These are phyloP conservation scores for Parafenestella ontariensis DNA, from an alignment of 2,329 filamentous ascomycete species.

Conservation along the genomic window DNA sequence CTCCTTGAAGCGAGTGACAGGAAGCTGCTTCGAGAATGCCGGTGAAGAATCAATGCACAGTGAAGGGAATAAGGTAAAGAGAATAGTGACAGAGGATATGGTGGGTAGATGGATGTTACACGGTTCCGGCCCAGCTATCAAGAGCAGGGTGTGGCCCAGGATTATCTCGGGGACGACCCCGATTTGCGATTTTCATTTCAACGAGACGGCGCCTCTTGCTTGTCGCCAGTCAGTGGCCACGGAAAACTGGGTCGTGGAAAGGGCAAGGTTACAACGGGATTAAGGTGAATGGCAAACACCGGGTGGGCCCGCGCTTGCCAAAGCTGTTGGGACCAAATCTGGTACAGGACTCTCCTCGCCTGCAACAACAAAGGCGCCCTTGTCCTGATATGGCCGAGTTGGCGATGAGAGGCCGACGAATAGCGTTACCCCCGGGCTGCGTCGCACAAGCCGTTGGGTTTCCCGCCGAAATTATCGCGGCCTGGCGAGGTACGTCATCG, in stretches of 20 bases:
- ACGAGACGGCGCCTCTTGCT: conserved; percentile 10
- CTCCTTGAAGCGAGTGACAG: conserved; percentile 6
- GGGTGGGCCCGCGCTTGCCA: conserved; percentile 8
- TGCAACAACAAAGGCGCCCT: neutral
- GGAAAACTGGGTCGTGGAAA: conserved; percentile 26
- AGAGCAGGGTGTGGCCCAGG: conserved; percentile 13
- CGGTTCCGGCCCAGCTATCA: conserved; percentile 20
- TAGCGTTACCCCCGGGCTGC: neutral
- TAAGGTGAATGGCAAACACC: conserved; percentile 17
- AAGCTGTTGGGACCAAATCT: conserved; percentile 13
- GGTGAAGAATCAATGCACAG: neutral
- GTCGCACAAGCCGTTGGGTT: neutral
- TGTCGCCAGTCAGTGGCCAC: conserved; percentile 15
- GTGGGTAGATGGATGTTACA: neutral
- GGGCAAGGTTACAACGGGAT: conserved; percentile 15
- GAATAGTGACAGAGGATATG: neutral
- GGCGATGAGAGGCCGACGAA: neutral
- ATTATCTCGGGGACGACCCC: conserved; percentile 25
- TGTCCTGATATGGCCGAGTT: neutral
- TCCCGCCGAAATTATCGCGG: neutral
- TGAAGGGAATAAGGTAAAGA: neutral
- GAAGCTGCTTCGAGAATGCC: neutral
- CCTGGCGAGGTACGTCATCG: neutral
- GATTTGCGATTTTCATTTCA: conserved; percentile 30
- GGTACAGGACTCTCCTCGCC: neutral